Evolutionary conservation across 768 basidiomycete species (phyloP).

Genomic region (Mycena alexandri): DNA sequence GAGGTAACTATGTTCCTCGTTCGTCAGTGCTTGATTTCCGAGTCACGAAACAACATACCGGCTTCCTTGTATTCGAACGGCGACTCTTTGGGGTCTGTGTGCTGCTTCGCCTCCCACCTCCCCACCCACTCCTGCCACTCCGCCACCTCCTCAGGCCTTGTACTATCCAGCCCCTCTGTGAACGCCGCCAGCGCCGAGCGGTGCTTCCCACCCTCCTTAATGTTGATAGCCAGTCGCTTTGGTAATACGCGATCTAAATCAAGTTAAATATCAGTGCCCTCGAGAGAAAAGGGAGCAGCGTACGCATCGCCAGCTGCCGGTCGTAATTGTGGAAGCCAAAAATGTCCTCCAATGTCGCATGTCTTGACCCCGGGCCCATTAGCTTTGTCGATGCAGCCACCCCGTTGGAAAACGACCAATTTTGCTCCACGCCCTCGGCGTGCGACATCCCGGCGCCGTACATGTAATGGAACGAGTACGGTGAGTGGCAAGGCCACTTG

Average conservation of each 20-base stretch:
- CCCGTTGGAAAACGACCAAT: conserved; percentile 12
- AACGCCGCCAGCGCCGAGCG: conserved; percentile 6
- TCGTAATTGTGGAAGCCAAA: conserved; percentile 15
- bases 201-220: conserved; percentile 13
- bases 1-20: too few species aligned
- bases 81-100: neutral
- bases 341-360: conserved; percentile 4
- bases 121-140: neutral
- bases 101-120: conserved; percentile 17
- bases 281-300: too few species aligned
- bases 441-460: conserved; percentile 4
- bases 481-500: conserved; percentile 6
- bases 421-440: conserved; percentile 11
- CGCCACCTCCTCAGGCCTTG: neutral
- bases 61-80: conserved; percentile 1
- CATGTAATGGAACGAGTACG: conserved; percentile 12
- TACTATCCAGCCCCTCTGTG: neutral
- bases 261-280: too few species aligned
- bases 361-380: neutral
- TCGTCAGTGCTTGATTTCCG: too few species aligned
- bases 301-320: neutral
- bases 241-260: too few species aligned
- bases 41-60: conserved; percentile 4
- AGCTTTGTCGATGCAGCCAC: conserved; percentile 8
- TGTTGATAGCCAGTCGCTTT: too few species aligned